Evolutionary conservation across 352 stramenopile species (phyloP).

Genomic region (Globisporangium viniferum): DNA sequence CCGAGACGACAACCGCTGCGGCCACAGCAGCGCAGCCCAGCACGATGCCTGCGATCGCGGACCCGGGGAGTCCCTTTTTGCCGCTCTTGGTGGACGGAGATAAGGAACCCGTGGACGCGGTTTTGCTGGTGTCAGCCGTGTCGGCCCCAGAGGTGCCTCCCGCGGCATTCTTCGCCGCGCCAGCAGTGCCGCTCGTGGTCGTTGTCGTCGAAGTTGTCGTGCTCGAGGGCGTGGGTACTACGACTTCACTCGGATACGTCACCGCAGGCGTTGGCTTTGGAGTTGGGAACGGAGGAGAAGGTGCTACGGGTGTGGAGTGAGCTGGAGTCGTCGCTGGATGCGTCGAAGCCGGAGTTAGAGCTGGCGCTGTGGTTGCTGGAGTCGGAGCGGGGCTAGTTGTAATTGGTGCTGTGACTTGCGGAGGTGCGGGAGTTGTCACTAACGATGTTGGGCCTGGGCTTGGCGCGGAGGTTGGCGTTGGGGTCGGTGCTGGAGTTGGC

Average conservation of each 20-base stretch:
- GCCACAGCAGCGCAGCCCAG: neutral
- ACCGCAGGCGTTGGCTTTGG: too few relatives aligned
- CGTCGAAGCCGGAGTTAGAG: neutral
- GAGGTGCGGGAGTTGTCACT: too few relatives aligned
- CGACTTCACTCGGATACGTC: neutral
- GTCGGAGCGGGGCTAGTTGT: neutral
- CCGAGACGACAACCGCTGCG: neutral
- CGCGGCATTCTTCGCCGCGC: neutral
- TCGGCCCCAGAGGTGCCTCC: neutral
- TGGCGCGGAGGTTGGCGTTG: too few relatives aligned
- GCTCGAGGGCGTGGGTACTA: too few relatives aligned
- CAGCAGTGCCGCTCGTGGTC: neutral
- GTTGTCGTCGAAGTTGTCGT: neutral
- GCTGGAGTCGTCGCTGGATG: neutral
- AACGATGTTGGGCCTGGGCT: too few relatives aligned
- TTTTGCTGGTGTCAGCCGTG: neutral
- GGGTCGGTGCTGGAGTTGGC: too few relatives aligned
- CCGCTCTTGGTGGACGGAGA: neutral
- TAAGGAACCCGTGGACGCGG: too few relatives aligned
- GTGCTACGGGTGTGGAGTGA: too few relatives aligned
- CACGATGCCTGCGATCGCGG: conserved; percentile 1
- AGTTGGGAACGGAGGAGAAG: too few relatives aligned
- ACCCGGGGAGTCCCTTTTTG: neutral
- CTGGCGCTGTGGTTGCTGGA: neutral
- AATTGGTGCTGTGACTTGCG: neutral